Conservation (phyloP, 2,329 filamentous ascomycete species). For the Cladosporium sp. region DNA sequence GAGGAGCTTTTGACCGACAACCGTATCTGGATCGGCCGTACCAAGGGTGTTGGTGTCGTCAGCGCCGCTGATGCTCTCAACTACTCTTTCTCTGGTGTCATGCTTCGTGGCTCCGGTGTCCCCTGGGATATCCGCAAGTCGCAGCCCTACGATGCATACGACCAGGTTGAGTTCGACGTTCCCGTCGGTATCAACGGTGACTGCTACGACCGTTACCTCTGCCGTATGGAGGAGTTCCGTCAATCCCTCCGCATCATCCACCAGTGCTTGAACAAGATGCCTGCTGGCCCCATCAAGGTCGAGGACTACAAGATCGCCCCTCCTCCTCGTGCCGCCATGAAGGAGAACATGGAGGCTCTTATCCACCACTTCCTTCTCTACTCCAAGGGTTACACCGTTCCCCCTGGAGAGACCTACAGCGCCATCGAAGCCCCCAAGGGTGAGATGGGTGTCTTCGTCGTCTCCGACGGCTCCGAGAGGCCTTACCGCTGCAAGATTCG, state of each 20-base stretch:
- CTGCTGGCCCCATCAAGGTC: conserved; percentile 84
- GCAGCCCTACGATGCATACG: conserved; percentile 95
- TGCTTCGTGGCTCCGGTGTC: conserved; percentile 94
- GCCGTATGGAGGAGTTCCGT: conserved; percentile 99
- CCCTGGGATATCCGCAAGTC: conserved; percentile 97
- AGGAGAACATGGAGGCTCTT: conserved; percentile 99
- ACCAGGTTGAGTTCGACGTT: conserved; percentile 95
- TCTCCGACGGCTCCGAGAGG: conserved; percentile 92
- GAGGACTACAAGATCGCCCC: conserved; percentile 99
- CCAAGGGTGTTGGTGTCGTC: conserved; percentile 87
- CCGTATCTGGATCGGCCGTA: conserved; percentile 95
- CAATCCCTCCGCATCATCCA: conserved; percentile 97
- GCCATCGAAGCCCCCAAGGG: conserved; percentile 99
- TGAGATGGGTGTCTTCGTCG: conserved; percentile 96
- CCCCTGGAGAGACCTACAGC: conserved; percentile 95
- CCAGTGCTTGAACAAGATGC: conserved; percentile 99
- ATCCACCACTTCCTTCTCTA: conserved; percentile 99
- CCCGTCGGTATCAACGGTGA: conserved; percentile 95
- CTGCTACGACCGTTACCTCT: conserved; percentile 98
- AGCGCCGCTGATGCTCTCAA: conserved; percentile 91
- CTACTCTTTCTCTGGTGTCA: conserved; percentile 93
- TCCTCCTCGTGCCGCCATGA: conserved; percentile 95
- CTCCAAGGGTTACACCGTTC: conserved; percentile 96
- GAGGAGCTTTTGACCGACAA: conserved; percentile 99
- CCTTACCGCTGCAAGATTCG: conserved; percentile 97